A percentile compares a stretch with the other conserved stretches of the same genome.
phyloP scores from a whole-genome alignment of 1,284 basidiomycete species.

The Prillingera fragicola region DNA sequence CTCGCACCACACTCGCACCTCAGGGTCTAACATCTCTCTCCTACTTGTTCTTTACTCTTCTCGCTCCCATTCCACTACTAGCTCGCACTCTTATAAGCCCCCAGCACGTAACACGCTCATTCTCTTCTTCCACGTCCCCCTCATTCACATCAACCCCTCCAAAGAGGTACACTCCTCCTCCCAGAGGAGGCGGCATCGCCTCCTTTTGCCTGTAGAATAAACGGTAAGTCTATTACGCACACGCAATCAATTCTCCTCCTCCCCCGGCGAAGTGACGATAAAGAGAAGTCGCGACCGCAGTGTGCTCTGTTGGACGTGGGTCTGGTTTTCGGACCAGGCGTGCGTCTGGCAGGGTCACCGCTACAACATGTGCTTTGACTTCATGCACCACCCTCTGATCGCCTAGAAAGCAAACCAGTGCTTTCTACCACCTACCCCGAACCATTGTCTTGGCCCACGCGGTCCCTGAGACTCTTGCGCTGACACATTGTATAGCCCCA shows the following conservation, averaged over 20 bases:
- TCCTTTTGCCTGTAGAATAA: background rate
- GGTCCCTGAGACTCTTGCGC: background rate
- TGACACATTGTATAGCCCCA: background rate
- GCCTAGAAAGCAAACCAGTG: too few relatives aligned
- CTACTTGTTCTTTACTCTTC: slow-evolving; percentile 1
- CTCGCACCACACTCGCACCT: too few relatives aligned
- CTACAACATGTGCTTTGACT: slow-evolving; percentile 33
- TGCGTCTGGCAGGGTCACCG: slow-evolving; percentile 3
- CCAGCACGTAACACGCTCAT: background rate
- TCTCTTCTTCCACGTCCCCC: too few relatives aligned
- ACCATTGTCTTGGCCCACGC: too few relatives aligned
- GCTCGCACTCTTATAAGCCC: too few relatives aligned
- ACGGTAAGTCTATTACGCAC: background rate
- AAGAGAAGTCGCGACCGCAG: slow-evolving; percentile 33
- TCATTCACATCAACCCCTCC: too few relatives aligned
- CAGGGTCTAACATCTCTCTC: too few relatives aligned
- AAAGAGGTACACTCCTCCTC: too few relatives aligned
- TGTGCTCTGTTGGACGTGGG: slow-evolving; percentile 2
- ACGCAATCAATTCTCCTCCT: background rate
- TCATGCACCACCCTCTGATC: slow-evolving; percentile 45
- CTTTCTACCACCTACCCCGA: too few relatives aligned
- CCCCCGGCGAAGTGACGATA: slow-evolving; percentile 27
- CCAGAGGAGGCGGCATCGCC: slow-evolving; percentile 13
- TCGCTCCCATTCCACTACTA: background rate
- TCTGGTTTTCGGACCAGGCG: slow-evolving; percentile 5